Evolutionary conservation across 2,329 filamentous ascomycete species (phyloP).

Genomic region (Fusarium incarnatum): DNA sequence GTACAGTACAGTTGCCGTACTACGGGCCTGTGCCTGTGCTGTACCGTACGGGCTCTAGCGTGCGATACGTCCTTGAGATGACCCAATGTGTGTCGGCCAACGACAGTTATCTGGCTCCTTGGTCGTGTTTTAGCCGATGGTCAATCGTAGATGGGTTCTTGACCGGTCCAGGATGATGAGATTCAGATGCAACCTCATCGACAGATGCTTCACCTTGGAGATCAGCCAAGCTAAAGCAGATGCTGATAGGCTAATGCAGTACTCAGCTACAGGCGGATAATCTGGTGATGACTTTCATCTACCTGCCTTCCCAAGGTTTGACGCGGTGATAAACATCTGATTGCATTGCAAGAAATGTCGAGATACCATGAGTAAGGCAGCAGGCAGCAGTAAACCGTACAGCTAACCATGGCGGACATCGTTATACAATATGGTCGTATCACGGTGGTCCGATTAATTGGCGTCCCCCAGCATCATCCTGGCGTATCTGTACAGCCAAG

Average conservation of each 20-base stretch:
- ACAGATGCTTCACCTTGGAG: slow-evolving; percentile 3
- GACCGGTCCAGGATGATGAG: slow-evolving; percentile 13
- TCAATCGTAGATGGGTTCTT: slow-evolving; percentile 27
- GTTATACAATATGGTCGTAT: slow-evolving; percentile 20
- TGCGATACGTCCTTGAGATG: not conserved
- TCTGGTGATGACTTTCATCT: slow-evolving; percentile 38
- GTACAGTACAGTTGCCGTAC: slow-evolving; percentile 8
- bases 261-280: slow-evolving; percentile 7
- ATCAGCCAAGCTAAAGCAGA: slow-evolving; percentile 4
- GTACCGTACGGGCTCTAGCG: not conserved
- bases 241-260: slow-evolving; percentile 12
- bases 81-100: slow-evolving; percentile 13
- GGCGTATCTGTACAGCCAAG: slow-evolving; percentile 29
- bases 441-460: slow-evolving; percentile 20
- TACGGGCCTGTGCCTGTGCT: not conserved
- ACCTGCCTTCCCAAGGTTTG: slow-evolving; percentile 25
- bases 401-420: not conserved
- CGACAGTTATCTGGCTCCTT: slow-evolving; percentile 1
- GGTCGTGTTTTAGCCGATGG: slow-evolving; percentile 21
- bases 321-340: slow-evolving; percentile 24
- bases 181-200: slow-evolving; percentile 14
- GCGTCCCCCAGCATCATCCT: slow-evolving; percentile 33
- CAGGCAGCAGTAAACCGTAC: not conserved
- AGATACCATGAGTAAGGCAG: not conserved
- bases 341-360: not conserved